Percentiles rank a stretch among this genome's conserved stretches.
These are phyloP conservation scores for Juglanconis oblonga DNA, from an alignment of 2,329 filamentous ascomycete species.

Conservation along the genomic window DNA sequence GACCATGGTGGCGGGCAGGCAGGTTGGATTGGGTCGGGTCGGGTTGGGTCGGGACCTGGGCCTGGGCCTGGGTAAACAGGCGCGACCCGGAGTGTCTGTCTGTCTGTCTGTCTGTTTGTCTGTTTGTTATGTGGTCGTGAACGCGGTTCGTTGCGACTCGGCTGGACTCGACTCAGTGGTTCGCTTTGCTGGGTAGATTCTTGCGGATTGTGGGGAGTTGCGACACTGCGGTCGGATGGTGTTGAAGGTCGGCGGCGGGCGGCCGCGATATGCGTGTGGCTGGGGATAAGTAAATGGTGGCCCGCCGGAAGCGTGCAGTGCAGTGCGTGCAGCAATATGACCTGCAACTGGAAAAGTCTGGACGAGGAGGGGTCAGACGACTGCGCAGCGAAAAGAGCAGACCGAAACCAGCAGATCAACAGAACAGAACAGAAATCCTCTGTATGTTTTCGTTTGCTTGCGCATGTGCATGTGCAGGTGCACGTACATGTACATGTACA, in stretches of 20 bases:
- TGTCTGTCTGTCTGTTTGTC: not conserved
- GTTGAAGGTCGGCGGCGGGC: constrained; percentile 1
- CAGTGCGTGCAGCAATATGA: not conserved
- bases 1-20: constrained; percentile 27
- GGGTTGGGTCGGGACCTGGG: not conserved
- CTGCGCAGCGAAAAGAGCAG: too few relatives aligned
- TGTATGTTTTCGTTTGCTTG: too few relatives aligned
- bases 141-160: not conserved
- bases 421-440: too few relatives aligned
- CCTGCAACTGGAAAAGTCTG: not conserved
- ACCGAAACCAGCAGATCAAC: too few relatives aligned
- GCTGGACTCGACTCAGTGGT: not conserved
- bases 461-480: too few relatives aligned
- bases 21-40: not conserved
- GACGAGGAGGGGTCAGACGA: not conserved
- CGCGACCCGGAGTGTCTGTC: not conserved
- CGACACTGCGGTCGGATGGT: too few relatives aligned
- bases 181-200: not conserved
- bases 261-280: constrained; percentile 9
- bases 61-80: not conserved
- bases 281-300: not conserved
- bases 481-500: not conserved
- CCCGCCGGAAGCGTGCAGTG: not conserved
- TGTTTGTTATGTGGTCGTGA: not conserved
- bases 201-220: too few relatives aligned